A percentile compares a stretch with the other conserved stretches of the same genome.
Evolutionary conservation across 139 green algal genomes (phyloP).

Genomic region (Closterium sp.): DNA sequence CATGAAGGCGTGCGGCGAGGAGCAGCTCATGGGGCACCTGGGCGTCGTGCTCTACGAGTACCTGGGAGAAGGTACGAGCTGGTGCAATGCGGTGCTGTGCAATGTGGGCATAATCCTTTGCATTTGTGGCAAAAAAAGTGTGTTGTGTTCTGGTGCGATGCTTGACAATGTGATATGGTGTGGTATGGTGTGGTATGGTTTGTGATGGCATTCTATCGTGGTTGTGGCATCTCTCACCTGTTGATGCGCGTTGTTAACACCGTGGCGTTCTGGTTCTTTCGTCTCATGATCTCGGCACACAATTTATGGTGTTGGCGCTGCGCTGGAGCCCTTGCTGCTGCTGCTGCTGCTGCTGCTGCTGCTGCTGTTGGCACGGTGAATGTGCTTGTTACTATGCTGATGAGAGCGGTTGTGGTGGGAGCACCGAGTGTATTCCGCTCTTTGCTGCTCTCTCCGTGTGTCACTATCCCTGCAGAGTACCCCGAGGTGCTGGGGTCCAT

Average conservation of each 20-base stretch:
- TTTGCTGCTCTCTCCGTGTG: neutral
- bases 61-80: slow-evolving; percentile 43
- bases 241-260: too few species aligned
- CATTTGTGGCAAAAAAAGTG: neutral
- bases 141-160: neutral
- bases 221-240: too few species aligned
- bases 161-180: neutral
- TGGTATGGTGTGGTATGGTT: neutral
- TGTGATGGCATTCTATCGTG: too few species aligned
- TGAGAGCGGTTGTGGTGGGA: too few species aligned
- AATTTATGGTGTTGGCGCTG: too few species aligned
- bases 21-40: slow-evolving; percentile 94
- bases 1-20: slow-evolving; percentile 93
- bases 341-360: neutral
- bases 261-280: too few species aligned
- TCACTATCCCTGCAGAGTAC: slow-evolving; percentile 76
- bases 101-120: neutral
- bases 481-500: slow-evolving; percentile 97
- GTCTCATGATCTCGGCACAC: neutral
- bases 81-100: neutral
- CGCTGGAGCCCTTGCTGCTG: neutral
- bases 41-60: slow-evolving; percentile 72
- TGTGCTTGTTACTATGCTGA: too few species aligned
- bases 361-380: too few species aligned
- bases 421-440: too few species aligned